Conservation (phyloP, 495 filamentous ascomycete genomes). For the Neurospora sp. region DNA sequence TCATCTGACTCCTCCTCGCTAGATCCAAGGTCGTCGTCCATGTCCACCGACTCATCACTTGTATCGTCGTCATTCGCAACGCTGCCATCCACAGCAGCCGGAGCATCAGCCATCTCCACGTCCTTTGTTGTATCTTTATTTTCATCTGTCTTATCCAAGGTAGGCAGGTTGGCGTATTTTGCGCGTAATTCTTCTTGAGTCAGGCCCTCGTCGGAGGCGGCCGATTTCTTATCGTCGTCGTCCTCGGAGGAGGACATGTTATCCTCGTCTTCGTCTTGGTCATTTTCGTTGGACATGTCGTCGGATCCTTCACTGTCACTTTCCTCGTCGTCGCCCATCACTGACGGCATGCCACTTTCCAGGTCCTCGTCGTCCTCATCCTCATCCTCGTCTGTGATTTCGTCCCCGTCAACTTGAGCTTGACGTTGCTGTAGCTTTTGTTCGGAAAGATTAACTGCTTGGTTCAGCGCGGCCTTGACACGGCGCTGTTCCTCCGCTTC, state of each 20-base stretch:
- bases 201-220: constrained; percentile 57
- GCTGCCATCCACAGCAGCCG: constrained; percentile 16
- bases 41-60: constrained; percentile 75
- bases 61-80: constrained; percentile 45
- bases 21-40: constrained; percentile 76
- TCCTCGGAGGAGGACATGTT: constrained; percentile 64
- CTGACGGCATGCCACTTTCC: constrained; percentile 48
- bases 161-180: constrained; percentile 68
- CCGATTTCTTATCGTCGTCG: constrained; percentile 48
- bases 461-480: constrained; percentile 72
- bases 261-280: constrained; percentile 51
- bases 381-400: constrained; percentile 29
- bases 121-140: constrained; percentile 5
- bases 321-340: constrained; percentile 25
- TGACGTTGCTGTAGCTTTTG: constrained; percentile 44
- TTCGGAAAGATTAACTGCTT: constrained; percentile 65
- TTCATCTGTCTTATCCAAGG: constrained; percentile 12
- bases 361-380: constrained; percentile 40
- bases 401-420: constrained; percentile 32
- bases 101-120: constrained; percentile 7
- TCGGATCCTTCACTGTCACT: constrained; percentile 3
- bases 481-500: constrained; percentile 74
- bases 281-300: constrained; percentile 34
- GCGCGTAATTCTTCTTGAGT: constrained; percentile 67
- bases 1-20: constrained; percentile 47